These are phyloP conservation scores for Mycena filopes DNA, from an alignment of 768 basidiomycete species.

Conservation along the genomic window DNA sequence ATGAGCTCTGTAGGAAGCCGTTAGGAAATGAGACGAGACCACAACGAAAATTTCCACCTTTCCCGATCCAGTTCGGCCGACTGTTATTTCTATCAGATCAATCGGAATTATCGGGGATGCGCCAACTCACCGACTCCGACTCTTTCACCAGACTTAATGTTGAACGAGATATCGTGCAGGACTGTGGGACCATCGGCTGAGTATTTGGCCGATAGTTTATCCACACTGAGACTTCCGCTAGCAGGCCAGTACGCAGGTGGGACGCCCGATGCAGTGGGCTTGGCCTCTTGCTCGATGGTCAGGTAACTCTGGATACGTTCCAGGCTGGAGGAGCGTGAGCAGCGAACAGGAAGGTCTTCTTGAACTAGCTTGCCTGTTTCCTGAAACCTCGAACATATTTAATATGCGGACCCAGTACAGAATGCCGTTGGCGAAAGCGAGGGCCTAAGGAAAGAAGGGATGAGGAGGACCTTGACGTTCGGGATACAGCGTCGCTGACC, in stretches of 20 bases:
- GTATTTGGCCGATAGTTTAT: conserved; percentile 60
- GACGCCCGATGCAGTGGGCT: conserved; percentile 48
- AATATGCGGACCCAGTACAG: conserved; percentile 43
- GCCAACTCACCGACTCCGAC: conserved; percentile 49
- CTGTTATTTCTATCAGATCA: conserved; percentile 24
- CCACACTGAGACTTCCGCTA: conserved; percentile 6
- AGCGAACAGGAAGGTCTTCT: conserved; percentile 39
- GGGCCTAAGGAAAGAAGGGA: conserved; percentile 21
- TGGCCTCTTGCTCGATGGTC: conserved; percentile 62
- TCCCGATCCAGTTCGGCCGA: conserved; percentile 41
- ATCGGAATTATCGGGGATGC: background rate
- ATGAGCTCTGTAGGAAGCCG: conserved; percentile 44
- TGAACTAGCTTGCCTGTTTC: conserved; percentile 24
- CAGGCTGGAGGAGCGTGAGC: conserved; percentile 39
- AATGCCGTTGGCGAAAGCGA: conserved; percentile 57
- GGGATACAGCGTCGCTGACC: conserved; percentile 46
- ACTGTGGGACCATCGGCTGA: conserved; percentile 49
- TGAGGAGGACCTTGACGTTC: background rate
- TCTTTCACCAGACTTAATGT: conserved; percentile 56
- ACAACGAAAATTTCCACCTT: conserved; percentile 3
- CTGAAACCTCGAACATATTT: conserved; percentile 43
- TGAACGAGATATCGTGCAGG: conserved; percentile 41
- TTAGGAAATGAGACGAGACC: background rate
- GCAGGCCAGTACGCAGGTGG: conserved; percentile 66
- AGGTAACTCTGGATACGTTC: conserved; percentile 21